Evolutionary conservation across 352 stramenopile species (phyloP).

Genomic region (Pythium grandisporangium): DNA sequence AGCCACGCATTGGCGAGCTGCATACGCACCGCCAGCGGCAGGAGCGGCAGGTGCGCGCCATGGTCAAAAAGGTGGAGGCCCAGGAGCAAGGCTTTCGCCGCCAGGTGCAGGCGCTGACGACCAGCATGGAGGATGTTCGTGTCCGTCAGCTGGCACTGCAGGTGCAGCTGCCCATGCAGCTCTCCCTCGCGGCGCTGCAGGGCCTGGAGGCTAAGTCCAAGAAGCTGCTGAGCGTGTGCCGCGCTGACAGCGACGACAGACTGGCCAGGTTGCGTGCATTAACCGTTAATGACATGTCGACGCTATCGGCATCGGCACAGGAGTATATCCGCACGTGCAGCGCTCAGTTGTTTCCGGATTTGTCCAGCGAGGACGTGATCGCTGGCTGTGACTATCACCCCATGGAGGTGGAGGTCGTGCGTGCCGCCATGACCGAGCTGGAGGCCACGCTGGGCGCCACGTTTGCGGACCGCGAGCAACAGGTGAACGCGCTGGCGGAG

Average conservation of each 20-base stretch:
- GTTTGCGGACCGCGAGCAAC: slow-evolving; percentile 22
- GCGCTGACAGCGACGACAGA: slow-evolving; percentile 18
- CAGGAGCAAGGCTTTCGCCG: slow-evolving; percentile 45
- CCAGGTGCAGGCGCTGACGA: slow-evolving; percentile 14
- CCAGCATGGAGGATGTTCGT: slow-evolving; percentile 23
- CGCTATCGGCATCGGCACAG: slow-evolving; percentile 24
- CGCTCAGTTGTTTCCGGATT: slow-evolving; percentile 48
- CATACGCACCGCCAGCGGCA: slow-evolving; percentile 65
- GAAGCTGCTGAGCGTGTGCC: slow-evolving; percentile 40
- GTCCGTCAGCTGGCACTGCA: slow-evolving; percentile 43
- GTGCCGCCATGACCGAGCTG: slow-evolving; percentile 23
- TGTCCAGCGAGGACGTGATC: slow-evolving; percentile 50
- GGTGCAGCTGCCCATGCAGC: slow-evolving; percentile 57
- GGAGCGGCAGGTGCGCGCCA: slow-evolving; percentile 48
- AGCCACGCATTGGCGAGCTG: slow-evolving; percentile 80
- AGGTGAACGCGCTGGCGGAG: slow-evolving; percentile 23
- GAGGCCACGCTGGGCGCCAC: slow-evolving; percentile 25
- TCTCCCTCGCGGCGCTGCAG: slow-evolving; percentile 74
- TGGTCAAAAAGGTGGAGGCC: slow-evolving; percentile 37
- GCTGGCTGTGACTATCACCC: slow-evolving; percentile 81
- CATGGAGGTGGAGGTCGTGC: slow-evolving; percentile 46
- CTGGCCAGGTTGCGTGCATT: slow-evolving; percentile 14
- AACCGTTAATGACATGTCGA: slow-evolving; percentile 19
- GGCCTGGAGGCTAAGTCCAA: slow-evolving; percentile 80
- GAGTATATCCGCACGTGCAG: slow-evolving; percentile 46